Base-by-base conservation (phyloP, 805 yeast genomes). In the Pichia phayaonensis region DNA sequence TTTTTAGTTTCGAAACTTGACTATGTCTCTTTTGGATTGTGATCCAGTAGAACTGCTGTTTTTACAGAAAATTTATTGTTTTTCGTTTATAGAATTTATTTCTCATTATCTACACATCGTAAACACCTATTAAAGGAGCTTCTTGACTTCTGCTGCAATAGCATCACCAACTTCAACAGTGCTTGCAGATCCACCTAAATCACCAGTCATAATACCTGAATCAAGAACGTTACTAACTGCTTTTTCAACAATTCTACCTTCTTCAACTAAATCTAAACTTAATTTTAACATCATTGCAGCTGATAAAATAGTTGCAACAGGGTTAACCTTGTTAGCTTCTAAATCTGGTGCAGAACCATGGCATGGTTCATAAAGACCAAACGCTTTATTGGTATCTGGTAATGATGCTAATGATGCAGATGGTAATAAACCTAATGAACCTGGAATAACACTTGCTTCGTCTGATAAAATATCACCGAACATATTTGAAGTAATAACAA, bases 291-390 rank as follows among this genome's bases (percentile, higher is more conserved):
- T 94, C 95, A 94, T 86, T 31, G 98, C 98, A 13, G 88, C 95
- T 24, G 97, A 90, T 62, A 94, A 77, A 60, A 92, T 90, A 23
- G 97, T 88, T 47, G 98, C 99, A 51, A 92, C 71, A 47, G 99
- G 99, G 72, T 92, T 92, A 52, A 90, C 99, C 72, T 87, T 85
- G 67, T 89, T 88, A 53, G 72, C 74, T 47, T 84, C 83, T 65
- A 92, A 80, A 69, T 92, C 99, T 47, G 99, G 99, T 36, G 99
- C 99, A 44, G 97, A 85, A 45, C 99, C 99, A 68, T 92, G 99
- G 66, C 97, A 92, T 58, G 99, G 98, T 73, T 94, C 99, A 68
- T 94, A 94, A 57, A 94, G 75, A 52, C 99, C 99, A 65, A 94
- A 90, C 0, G 98, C 98, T 46, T 78, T 74, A 76, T 90, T 90